phyloP scores from a whole-genome alignment of 176 grass and related monocot genomes.

The Juncus inflexus region DNA sequence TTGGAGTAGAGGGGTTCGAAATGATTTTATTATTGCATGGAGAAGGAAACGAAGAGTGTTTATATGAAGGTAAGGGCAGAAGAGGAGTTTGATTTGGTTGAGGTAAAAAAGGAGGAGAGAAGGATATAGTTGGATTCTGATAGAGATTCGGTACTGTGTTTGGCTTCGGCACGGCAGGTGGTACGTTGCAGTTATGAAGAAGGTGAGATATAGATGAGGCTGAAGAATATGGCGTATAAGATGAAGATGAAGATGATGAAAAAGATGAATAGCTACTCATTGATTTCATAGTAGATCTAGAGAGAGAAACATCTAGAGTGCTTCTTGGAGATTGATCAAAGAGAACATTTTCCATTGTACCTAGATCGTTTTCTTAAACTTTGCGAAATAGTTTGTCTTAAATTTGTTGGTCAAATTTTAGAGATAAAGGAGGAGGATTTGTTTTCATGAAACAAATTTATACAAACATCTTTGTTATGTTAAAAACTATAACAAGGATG shows the following conservation, averaged over 20 bases:
- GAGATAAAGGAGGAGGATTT: background rate
- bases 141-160: slow-evolving; percentile 8
- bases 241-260: slow-evolving; percentile 25
- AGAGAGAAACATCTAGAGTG: slow-evolving; percentile 7
- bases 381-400: too few species aligned
- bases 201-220: slow-evolving; percentile 2
- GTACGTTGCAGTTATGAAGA: slow-evolving; percentile 5
- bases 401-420: background rate
- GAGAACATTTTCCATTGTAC: slow-evolving; percentile 11
- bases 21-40: slow-evolving; percentile 5
- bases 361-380: too few species aligned
- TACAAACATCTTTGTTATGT: slow-evolving; percentile 21
- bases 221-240: slow-evolving; percentile 20
- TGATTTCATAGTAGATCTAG: slow-evolving; percentile 15
- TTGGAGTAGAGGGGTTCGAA: slow-evolving; percentile 10
- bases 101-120: slow-evolving; percentile 8
- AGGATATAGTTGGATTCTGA: background rate
- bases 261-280: slow-evolving; percentile 19
- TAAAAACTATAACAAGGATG: slow-evolving; percentile 15
- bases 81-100: slow-evolving; percentile 24
- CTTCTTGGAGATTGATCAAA: slow-evolving; percentile 25
- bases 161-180: background rate
- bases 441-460: background rate
- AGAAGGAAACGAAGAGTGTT: slow-evolving; percentile 17
- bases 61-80: slow-evolving; percentile 17